Percentiles rank a stretch among this genome's conserved stretches.
phyloP scores from a whole-genome alignment of 768 basidiomycete genomes.

The Naganishia kalamii region DNA sequence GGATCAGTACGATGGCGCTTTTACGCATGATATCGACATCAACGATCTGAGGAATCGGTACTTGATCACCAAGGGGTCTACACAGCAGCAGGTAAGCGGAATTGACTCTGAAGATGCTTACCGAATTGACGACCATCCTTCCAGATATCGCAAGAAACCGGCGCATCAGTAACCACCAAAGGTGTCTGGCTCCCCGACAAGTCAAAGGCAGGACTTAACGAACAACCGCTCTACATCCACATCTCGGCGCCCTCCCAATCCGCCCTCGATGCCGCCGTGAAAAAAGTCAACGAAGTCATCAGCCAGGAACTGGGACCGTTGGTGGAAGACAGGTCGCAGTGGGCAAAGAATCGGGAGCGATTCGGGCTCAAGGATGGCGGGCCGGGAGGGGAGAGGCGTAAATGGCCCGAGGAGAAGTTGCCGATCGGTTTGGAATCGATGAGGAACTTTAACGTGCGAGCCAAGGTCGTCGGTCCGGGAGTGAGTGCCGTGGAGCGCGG shows the following conservation, averaged over 20 bases:
- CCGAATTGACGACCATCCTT: neutral
- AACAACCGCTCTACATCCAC: slow-evolving; percentile 89
- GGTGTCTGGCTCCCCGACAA: slow-evolving; percentile 95
- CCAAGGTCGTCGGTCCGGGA: slow-evolving; percentile 92
- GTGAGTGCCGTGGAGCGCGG: slow-evolving; percentile 50
- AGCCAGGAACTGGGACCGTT: slow-evolving; percentile 48
- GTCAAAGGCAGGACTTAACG: slow-evolving; percentile 79
- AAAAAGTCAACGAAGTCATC: slow-evolving; percentile 48
- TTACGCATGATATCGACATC: slow-evolving; percentile 87
- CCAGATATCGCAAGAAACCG: slow-evolving; percentile 86
- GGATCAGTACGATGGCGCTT: slow-evolving; percentile 72
- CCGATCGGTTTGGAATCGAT: slow-evolving; percentile 81
- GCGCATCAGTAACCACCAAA: slow-evolving; percentile 85
- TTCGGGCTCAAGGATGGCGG: slow-evolving; percentile 29
- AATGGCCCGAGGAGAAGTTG: slow-evolving; percentile 97
- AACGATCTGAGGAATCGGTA: slow-evolving; percentile 94
- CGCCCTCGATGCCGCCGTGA: slow-evolving; percentile 46
- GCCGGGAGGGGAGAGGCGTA: slow-evolving; percentile 51
- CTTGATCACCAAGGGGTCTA: slow-evolving; percentile 83
- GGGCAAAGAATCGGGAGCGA: slow-evolving; percentile 43
- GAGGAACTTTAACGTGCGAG: slow-evolving; percentile 93
- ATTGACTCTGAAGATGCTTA: neutral
- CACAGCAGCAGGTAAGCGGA: slow-evolving; percentile 73
- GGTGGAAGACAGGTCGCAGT: slow-evolving; percentile 46
- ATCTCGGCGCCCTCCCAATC: slow-evolving; percentile 60